Evolutionary conservation across 768 basidiomycete genomes (phyloP).

Genomic region (Omphalotus guepiniiformis): DNA sequence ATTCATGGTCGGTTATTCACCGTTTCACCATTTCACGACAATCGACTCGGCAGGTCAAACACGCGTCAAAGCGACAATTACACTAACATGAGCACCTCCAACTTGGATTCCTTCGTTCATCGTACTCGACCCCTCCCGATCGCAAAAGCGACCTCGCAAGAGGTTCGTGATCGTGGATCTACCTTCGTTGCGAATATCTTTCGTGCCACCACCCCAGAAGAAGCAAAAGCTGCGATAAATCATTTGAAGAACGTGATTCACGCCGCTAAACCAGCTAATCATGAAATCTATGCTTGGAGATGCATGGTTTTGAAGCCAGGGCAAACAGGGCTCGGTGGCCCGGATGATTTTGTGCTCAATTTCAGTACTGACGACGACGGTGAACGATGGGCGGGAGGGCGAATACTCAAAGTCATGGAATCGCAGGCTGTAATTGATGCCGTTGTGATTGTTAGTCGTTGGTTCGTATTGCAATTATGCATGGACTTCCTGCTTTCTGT

Average conservation of each 20-base stretch:
- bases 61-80: too few relatives aligned
- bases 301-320: conserved; percentile 69
- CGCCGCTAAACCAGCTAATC: conserved; percentile 52
- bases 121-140: conserved; percentile 1
- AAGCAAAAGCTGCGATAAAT: conserved; percentile 45
- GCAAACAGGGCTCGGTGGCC: conserved; percentile 59
- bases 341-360: conserved; percentile 71
- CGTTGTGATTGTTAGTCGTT: conserved; percentile 74
- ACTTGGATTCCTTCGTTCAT: conserved; percentile 3
- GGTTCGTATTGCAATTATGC: conserved; percentile 45
- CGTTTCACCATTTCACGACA: too few relatives aligned
- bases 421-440: conserved; percentile 69
- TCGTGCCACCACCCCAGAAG: conserved; percentile 44
- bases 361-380: conserved; percentile 71
- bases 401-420: conserved; percentile 64
- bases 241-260: conserved; percentile 59
- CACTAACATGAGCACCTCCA: too few relatives aligned
- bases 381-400: conserved; percentile 66
- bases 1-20: too few relatives aligned
- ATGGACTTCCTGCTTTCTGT: not conserved
- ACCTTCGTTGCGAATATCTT: conserved; percentile 60
- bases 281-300: conserved; percentile 78
- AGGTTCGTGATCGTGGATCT: conserved; percentile 72
- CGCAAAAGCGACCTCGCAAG: conserved; percentile 45
- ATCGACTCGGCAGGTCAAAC: too few relatives aligned